Evolutionary conservation across 208 protist genomes (phyloP), one percentile per base, ranked within the genome.

Genomic region (Trypanosoma cruzi): DNA sequence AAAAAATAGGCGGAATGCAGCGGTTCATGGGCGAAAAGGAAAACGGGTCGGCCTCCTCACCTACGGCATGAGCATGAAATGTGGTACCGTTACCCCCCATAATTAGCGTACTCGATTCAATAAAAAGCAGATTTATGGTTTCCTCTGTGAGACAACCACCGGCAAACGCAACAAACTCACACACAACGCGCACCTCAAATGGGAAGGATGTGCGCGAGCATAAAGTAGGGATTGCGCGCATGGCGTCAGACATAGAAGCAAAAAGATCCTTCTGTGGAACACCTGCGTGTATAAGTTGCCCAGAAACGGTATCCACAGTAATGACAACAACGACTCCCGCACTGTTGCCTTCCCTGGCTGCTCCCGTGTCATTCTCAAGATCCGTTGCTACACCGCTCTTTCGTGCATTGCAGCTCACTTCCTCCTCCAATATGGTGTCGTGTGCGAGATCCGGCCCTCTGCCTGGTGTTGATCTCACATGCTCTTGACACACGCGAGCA

Each of bases 81-180:
- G 48, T 37, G 5, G 11, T 10, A 37, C 1, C 4, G n/a, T 8
- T 52, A 52, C 24, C 36, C 2, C 13, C 44, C 11, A 26, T 14
- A 0, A 72, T 18, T 40, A 42, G 24, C 37, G 36, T 71, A 44
- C 32, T 42, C 13, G 55, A 0, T 20, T 66, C 65, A 34, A 78
- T 42, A 53, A 78, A 72, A 16, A 78, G 52, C 48, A 78, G 44
- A 37, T 72, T 58, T 37, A 78, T 37, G 4, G 34, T 46, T 26
- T 72, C 59, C 4, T 71, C 62, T 37, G 73, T 59, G 18, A 78
- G 50, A 54, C 65, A 78, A 26, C 29, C 73, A 10, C 73, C 73
- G 34, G 73, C 73, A 52, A 78, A 72, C 0, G 73, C 73, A 57
- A 65, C 52, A 69, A 78, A 78, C 52, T 71, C 57, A 60, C 29